Evolutionary conservation across 176 grass and related monocot genomes (phyloP).

Genomic region (Oryza brachyantha): DNA sequence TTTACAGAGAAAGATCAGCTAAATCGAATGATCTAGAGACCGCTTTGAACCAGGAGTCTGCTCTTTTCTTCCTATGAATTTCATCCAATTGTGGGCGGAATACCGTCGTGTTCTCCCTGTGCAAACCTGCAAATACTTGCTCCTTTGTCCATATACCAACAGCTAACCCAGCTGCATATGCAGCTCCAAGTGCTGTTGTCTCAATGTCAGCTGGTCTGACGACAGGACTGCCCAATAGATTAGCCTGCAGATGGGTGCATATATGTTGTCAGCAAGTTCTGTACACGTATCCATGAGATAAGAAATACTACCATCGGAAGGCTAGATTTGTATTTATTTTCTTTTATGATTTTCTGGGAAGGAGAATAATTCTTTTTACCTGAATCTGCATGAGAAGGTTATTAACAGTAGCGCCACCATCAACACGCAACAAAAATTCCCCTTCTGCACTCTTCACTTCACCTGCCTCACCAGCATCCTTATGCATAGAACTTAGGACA

Average conservation of each 20-base stretch:
- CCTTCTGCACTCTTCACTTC: constrained; percentile 49
- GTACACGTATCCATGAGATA: too few species aligned
- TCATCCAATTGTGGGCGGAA: constrained; percentile 54
- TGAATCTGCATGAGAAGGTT: constrained; percentile 96
- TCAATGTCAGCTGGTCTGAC: constrained; percentile 73
- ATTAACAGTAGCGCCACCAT: constrained; percentile 85
- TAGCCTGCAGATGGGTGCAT: constrained; percentile 42
- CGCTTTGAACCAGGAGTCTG: constrained; percentile 66
- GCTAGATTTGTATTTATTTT: too few species aligned
- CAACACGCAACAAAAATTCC: constrained; percentile 78
- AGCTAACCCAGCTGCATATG: constrained; percentile 79
- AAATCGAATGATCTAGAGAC: constrained; percentile 76
- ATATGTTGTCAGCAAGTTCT: too few species aligned
- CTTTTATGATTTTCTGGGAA: too few species aligned
- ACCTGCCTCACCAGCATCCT: constrained; percentile 68
- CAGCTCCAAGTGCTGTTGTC: constrained; percentile 85
- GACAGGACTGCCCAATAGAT: constrained; percentile 73
- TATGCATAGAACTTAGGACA: constrained; percentile 87
- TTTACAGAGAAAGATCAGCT: constrained; percentile 53
- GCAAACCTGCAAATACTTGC: constrained; percentile 45
- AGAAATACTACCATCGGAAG: too few species aligned
- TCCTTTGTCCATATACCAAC: constrained; percentile 58
- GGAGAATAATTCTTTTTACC: constrained; percentile 32
- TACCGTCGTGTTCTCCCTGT: constrained; percentile 52
- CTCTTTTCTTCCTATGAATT: constrained; percentile 44